Evolutionary conservation across 345 rosid genomes (phyloP), one percentile per base, ranked within the genome.

Genomic region (Eucalyptus marginata): DNA sequence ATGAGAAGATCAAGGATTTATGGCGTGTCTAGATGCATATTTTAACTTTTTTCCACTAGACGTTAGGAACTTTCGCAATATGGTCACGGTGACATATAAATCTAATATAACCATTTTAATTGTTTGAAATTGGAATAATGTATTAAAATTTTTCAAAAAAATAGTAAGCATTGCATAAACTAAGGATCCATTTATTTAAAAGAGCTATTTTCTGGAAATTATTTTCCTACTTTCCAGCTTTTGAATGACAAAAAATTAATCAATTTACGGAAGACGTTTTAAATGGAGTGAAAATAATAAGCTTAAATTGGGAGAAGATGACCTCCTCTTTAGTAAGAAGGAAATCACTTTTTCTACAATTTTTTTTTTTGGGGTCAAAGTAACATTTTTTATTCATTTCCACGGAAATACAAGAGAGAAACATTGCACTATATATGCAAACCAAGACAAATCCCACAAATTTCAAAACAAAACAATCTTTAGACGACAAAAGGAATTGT

Each of bases 221-320:
- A 59, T 59, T 62, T 62, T 27, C 7, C 31, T 5, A 62, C 68
- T 62, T 62, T 29, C 16, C 8, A 29, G 2, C 12, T 13, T 59
- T 62, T 62, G 16, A 13, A 27, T 27, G 68, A 27, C 16, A 12
- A 27, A 62, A 62, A 62, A 62, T 12, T 27, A 13, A 62, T 62
- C 0, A 6, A 2, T 29, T 27, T 12, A 62, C 3, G 0, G 4
- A 12, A 12, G 29, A 62, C 4, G 1, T 29, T 62, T 27, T 62
- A 27, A 27, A 62, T 27, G 31, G 15, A 27, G 7, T 27, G n/a
- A 62, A 62, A 62, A 10, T 13, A 62, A 62, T 10, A 62, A 62
- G 31, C 14, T 62, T 62, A 13, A 62, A 62, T 62, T 27, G 14
- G 3, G 17, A 6, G 68, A 62, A 29, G 15, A 62, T 29, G 17